phyloP scores from a whole-genome alignment of 768 basidiomycete species.

The Macrocybe gigantea region DNA sequence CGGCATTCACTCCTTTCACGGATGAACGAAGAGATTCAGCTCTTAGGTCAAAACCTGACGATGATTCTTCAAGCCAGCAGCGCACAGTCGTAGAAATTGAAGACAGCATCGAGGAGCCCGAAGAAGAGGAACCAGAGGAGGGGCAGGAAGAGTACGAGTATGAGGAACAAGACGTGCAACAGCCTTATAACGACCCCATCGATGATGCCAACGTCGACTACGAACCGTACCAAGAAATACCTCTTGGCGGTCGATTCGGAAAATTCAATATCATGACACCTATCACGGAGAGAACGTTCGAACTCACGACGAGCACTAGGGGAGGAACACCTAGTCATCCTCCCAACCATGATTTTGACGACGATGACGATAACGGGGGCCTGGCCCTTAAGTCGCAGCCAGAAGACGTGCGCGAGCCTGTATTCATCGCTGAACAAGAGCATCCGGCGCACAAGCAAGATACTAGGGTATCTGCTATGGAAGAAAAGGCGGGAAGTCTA shows the following conservation, averaged over 20 bases:
- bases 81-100: slow-evolving; percentile 17
- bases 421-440: slow-evolving; percentile 45
- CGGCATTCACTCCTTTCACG: slow-evolving; percentile 31
- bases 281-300: slow-evolving; percentile 91
- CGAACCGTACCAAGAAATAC: slow-evolving; percentile 39
- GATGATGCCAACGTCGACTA: slow-evolving; percentile 16
- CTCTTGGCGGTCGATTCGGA: slow-evolving; percentile 72
- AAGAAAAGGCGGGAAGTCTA: slow-evolving; percentile 59
- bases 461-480: slow-evolving; percentile 30
- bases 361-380: slow-evolving; percentile 9
- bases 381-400: slow-evolving; percentile 6
- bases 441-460: slow-evolving; percentile 42
- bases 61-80: not conserved
- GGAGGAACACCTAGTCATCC: slow-evolving; percentile 36
- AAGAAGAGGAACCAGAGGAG: slow-evolving; percentile 23
- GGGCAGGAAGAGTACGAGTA: slow-evolving; percentile 25
- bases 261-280: slow-evolving; percentile 94
- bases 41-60: slow-evolving; percentile 13
- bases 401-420: slow-evolving; percentile 20
- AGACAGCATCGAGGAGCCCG: slow-evolving; percentile 21
- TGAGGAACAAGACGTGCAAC: slow-evolving; percentile 24
- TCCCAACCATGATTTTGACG: slow-evolving; percentile 7
- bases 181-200: slow-evolving; percentile 26
- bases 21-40: slow-evolving; percentile 15
- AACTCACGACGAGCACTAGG: slow-evolving; percentile 66